Evolutionary conservation across 1,284 basidiomycete genomes (phyloP), one percentile per base, ranked within the genome.

Genomic region (Fistulina hepatica): DNA sequence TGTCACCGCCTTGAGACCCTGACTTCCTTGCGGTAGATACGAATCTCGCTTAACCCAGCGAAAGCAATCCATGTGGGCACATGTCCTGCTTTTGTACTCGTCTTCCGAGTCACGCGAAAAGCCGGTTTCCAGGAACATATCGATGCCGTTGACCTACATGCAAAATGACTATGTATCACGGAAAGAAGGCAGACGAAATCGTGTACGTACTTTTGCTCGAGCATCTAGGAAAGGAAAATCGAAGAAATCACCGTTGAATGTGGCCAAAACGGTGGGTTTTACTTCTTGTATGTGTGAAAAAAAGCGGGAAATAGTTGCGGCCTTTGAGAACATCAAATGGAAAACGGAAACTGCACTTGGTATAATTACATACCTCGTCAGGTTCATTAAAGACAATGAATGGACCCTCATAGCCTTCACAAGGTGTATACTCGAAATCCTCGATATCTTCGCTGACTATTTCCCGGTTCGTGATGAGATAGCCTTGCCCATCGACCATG

Each of bases 31-130:
- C 0, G 95, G 95, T 5, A 99, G 67, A 56, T 99, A 98, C n/a
- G 93, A 97, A 62, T 98, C 95, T 32, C 95, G 84, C 62, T 99
- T 98, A 37, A 98, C 95, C 95, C 95, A 99, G 52, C 94, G 77
- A 71, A 97, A 98, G 58, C 92, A 97, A 56, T 99, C 95, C 90
- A 99, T 95, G 58, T 99, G 95, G 24, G 84, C 88, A 50, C 91
- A 94, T n/a, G 74, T 76, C 7, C 88, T 71, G 48, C 82, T 86
- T 66, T 98, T 97, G 71, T 82, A 99, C 58, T 99, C 95, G 43
- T 91, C 85, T 57, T 98, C 95, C 2, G 73, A 69, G 57, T 99
- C 95, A 47, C 78, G 86, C 10, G 77, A 70, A 54, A 98, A 98
- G 0, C 95, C 95, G 2, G 77, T 97, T 64, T 97, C 93, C 27